Base-by-base conservation (phyloP, 768 basidiomycete genomes). In the Kwoniella heveanensis region DNA sequence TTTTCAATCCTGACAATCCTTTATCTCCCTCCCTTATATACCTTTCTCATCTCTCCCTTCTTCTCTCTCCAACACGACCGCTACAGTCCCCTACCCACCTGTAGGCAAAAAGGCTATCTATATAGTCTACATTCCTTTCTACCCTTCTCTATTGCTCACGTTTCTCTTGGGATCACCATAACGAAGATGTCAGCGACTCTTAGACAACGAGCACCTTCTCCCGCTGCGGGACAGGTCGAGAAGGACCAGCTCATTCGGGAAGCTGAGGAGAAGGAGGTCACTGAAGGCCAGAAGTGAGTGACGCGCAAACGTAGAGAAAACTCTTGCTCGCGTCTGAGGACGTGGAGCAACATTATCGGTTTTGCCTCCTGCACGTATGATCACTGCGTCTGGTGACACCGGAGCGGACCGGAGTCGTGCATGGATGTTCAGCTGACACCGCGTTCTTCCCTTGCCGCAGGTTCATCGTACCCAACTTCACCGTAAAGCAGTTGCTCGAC, bases 401-500 rank as follows among this genome's bases (percentile, higher is more conserved):
- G n/a, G n/a, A n/a, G n/a, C n/a, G n/a, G n/a, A n/a, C n/a, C n/a
- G n/a, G n/a, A n/a, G n/a, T n/a, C n/a, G n/a, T n/a, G n/a, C n/a
- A n/a, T n/a, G n/a, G n/a, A n/a, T n/a, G n/a, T n/a, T n/a, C 22
- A 57, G 13, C 26, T 57, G 25, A 24, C 24, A 62, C 27, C n/a
- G n/a, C n/a, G n/a, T 39, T 57, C 37, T 17, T 13, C 22, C n/a
- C 22, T 53, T 19, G 58, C 47, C 57, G 54, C 22, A 79, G 74
- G 62, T 82, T 81, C 72, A 68, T 81, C 68, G 89, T 95, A 66
- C 92, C 92, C 22, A 88, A 92, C 83, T 85, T 92, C 66, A 85
- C 90, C 39, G 85, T 94, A 80, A 96, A 94, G 83, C 90, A 96
- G 73, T 77, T 95, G 70, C 84, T 94, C 55, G 85, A 85, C 50